Base-by-base conservation (phyloP, 495 filamentous ascomycete species). In the Pyrenula massariospora region DNA sequence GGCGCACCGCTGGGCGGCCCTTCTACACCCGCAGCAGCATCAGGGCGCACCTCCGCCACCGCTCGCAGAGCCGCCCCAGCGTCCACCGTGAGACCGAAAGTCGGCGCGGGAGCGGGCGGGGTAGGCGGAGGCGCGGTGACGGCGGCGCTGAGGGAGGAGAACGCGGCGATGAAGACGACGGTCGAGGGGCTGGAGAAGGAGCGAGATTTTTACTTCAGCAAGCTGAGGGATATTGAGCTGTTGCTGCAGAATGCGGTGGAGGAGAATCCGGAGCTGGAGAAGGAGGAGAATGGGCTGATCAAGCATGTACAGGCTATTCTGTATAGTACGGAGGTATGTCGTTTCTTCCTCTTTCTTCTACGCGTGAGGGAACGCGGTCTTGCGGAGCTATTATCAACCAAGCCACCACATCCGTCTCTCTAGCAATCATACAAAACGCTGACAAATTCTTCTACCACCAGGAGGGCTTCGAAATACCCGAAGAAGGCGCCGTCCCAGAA, bases 191-290 rank as follows among this genome's bases (percentile, higher is more conserved):
- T 95, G 51, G 89, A 95, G 76, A 86, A 89, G 66, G 93, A 98
- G 75, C 77, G 93, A 54, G 93, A 98, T 70, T 98, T 98, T 71
- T 98, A 98, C 77, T 98, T 98, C 69, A 91, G 88, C 77, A 98
- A 98, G 74, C 73, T 98, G 57, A 83, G 93, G 54, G 93, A 98
- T 65, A 98, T 98, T 61, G 94, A 98, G 72, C 70, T 98, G 61
- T 68, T 98, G 66, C 76, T 98, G 54, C 93, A 98, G 76, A 83
- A 84, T 59, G 89, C 89, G 15, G 87, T 95, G 62, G 93, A 97
- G 63, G 84, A 84, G 48, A 84, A 96, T 59, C 90, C 92, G 3
- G 84, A 92, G 70, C 71, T 97, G 53, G 93, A 96, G 76, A 87
- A 91, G 80, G 86, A 92, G 22, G 92, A 95, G 59, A 87, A 91